These are phyloP conservation scores for Yamagishiella unicocca DNA, from an alignment of 139 green algal genomes.

Conservation along the genomic window DNA sequence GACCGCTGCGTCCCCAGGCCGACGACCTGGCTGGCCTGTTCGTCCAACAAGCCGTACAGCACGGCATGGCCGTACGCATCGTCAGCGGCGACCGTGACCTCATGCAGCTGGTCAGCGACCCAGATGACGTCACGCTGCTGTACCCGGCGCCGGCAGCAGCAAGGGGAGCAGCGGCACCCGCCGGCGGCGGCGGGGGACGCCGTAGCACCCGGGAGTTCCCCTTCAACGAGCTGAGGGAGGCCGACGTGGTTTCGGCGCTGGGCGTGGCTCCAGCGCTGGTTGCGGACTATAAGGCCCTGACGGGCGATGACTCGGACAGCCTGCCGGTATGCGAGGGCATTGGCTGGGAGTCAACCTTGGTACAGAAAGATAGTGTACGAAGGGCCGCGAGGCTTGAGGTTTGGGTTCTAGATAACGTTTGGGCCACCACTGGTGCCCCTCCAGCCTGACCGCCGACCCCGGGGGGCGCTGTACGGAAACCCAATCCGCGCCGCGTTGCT, in stretches of 20 bases:
- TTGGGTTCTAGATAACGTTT: no score
- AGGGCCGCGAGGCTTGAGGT: no score
- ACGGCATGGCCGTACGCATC: conserved; percentile 32
- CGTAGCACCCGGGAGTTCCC: neutral
- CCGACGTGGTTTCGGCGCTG: conserved; percentile 11
- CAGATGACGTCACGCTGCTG: neutral
- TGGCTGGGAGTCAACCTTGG: neutral
- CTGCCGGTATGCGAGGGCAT: conserved; percentile 17
- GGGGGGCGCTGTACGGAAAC: no score
- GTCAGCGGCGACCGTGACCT: conserved; percentile 39
- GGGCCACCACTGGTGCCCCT: no score
- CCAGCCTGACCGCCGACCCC: no score
- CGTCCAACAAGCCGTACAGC: neutral
- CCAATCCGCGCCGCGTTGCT: neutral
- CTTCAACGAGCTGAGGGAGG: neutral
- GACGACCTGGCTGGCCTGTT: conserved; percentile 34
- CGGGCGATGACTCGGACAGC: conserved; percentile 16
- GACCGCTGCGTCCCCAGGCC: no score
- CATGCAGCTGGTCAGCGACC: conserved; percentile 28
- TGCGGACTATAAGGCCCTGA: conserved; percentile 23
- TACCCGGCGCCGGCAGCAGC: neutral
- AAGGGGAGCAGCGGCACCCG: neutral
- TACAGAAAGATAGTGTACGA: no score
- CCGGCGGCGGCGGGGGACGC: neutral
- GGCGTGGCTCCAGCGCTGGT: conserved; percentile 12